Base-by-base conservation (phyloP, 2,329 filamentous ascomycete genomes). In the Talaromyces sp. region DNA sequence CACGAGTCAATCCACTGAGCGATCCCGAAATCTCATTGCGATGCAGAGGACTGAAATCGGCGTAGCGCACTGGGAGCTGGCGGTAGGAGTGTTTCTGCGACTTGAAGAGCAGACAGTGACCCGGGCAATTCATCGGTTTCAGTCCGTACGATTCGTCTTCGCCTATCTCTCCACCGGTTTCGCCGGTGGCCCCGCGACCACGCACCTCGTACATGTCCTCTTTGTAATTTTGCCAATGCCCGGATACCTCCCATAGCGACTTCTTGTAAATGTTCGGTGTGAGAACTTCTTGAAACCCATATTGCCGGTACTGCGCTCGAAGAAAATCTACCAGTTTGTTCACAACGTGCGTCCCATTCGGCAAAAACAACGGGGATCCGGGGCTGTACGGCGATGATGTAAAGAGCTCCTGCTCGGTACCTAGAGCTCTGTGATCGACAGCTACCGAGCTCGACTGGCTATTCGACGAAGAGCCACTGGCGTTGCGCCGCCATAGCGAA, bases 101-200 rank as follows among this genome's bases (percentile, higher is more conserved):
- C 62, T 84, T 87, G 72, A 96, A 96, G 63, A 96, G 84, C 64
- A 96, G 80, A 71, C 91, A 96, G 74, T 96, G 91, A 3, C 91
- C 91, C 0, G 91, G 91, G 71, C 91, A 96, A 71, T 96, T 96
- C 91, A 96, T 96, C 14, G 91, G 91, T 75, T 96, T 96, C 66
- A 96, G 78, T 19, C 90, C 90, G 74, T 90, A 96, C 64, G 90
- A 88, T 64, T 88, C 86, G 63, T 89, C 85, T 63, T 87, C 84
- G 21, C 79, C 81, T 8, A 73, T 64, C 62, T 84, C 80, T 2
- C 73, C 73, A 6, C 75, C 75, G 35, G 64, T 77, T 52, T 77
- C 70, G 3, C 77, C 78, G 24, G 71, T 77, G 35, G 78, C 76
- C n/a, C 79, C 80, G 17, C 82, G 79, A 1, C 81, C 81, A 24